phyloP scores from a whole-genome alignment of 352 stramenopile genomes.

The Globisporangium rhizosaccharum region DNA sequence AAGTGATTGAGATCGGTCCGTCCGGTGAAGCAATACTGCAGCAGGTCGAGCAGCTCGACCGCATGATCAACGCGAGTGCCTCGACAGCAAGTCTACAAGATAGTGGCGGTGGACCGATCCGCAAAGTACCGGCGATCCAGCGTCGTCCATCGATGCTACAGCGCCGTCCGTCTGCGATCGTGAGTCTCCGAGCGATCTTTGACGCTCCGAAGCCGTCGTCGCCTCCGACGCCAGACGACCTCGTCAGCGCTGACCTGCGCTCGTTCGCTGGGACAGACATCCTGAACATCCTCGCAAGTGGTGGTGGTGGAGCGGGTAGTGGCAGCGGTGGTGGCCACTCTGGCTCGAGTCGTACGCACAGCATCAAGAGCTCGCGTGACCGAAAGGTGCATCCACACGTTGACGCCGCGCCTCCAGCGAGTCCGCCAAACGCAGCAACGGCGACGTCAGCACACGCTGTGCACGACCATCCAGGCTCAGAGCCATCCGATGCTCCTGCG shows the following conservation, averaged over 20 bases:
- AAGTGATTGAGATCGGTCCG: constrained; percentile 1
- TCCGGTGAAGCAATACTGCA: constrained; percentile 6
- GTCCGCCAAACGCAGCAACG: neutral
- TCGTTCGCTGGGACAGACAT: neutral
- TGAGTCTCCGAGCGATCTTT: constrained; percentile 3
- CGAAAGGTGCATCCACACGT: neutral
- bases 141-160: neutral
- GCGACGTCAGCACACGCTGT: too few relatives aligned
- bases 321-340: too few relatives aligned
- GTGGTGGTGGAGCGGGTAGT: too few relatives aligned
- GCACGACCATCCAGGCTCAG: neutral
- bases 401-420: neutral
- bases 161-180: constrained; percentile 1
- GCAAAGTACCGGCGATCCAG: neutral
- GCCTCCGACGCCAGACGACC: neutral
- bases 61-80: constrained; percentile 5
- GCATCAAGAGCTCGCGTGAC: neutral
- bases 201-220: neutral
- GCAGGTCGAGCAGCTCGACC: constrained; percentile 12
- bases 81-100: neutral
- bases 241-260: neutral
- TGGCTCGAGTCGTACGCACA: neutral
- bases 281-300: neutral
- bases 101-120: neutral
- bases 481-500: neutral